phyloP scores from a whole-genome alignment of 148 eudicot species.

The Gaultheria prostrata region DNA sequence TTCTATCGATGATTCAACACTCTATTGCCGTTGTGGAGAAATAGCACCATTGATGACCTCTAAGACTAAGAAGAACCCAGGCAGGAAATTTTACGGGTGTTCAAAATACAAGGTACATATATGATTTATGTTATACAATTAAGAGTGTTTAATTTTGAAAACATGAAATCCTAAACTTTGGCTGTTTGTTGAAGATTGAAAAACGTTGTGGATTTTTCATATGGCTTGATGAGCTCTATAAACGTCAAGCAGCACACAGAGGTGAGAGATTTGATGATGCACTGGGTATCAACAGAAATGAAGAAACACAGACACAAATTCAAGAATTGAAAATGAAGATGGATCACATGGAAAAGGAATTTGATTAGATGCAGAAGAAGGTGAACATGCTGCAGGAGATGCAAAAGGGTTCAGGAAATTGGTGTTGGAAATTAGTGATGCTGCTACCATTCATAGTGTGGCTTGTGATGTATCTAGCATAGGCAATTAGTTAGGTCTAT shows the following conservation, averaged over 20 bases:
- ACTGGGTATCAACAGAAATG: not conserved
- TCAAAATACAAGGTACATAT: not conserved
- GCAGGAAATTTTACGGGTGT: not conserved
- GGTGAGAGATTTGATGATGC: too few relatives aligned
- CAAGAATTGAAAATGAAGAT: not conserved
- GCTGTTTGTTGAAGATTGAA: not conserved
- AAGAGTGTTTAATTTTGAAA: too few relatives aligned
- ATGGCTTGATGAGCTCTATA: not conserved
- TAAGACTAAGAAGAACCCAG: not conserved
- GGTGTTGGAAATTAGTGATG: not conserved
- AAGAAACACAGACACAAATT: not conserved
- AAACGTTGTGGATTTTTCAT: not conserved
- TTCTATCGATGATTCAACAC: too few relatives aligned
- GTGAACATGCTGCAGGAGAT: not conserved
- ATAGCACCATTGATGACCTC: too few relatives aligned
- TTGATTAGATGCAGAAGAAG: not conserved
- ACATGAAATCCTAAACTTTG: not conserved
- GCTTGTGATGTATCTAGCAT: not conserved
- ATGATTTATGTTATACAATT: not conserved
- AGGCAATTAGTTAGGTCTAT: not conserved
- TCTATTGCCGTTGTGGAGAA: too few relatives aligned
- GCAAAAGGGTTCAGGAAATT: not conserved
- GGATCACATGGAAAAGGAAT: not conserved
- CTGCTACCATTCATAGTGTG: not conserved
- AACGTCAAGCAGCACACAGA: not conserved